Conservation (phyloP, 306 rosid species). For the Vigna trinervia region DNA sequence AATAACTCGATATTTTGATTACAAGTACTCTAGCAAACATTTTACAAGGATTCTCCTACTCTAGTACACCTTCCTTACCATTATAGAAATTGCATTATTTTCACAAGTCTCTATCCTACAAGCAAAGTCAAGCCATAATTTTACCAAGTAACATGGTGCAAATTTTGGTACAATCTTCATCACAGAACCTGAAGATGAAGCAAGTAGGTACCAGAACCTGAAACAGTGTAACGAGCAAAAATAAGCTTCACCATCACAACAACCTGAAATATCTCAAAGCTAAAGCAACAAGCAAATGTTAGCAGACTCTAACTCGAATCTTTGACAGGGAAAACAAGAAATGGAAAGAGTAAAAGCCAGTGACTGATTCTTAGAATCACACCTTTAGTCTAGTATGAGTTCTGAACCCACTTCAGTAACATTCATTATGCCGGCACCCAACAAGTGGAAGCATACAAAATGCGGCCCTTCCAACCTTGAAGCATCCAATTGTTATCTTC, state of each 20-base stretch:
- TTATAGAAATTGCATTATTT: slow-evolving; percentile 3
- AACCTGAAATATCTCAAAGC: not conserved
- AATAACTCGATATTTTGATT: not conserved
- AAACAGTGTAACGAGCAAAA: slow-evolving; percentile 15
- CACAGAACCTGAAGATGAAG: slow-evolving; percentile 9
- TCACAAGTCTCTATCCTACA: not conserved
- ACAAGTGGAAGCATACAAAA: slow-evolving; percentile 70
- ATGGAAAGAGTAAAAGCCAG: not conserved
- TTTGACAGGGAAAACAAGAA: not conserved
- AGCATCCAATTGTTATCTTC: slow-evolving; percentile 73
- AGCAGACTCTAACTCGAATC: not conserved
- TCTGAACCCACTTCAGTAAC: not conserved
- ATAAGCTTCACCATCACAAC: slow-evolving; percentile 24
- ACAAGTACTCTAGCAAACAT: slow-evolving; percentile 6
- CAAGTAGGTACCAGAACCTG: slow-evolving; percentile 35
- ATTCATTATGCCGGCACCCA: slow-evolving; percentile 65
- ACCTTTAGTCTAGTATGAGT: slow-evolving; percentile 27
- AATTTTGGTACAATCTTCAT: slow-evolving; percentile 26
- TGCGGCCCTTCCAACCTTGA: slow-evolving; percentile 90
- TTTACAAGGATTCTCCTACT: not conserved
- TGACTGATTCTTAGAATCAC: not conserved
- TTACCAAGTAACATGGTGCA: slow-evolving; percentile 15
- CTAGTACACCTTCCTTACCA: not conserved
- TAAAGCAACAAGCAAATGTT: not conserved
- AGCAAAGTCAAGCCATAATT: not conserved